Conservation (phyloP, 306 rosid genomes). For the Quercus aquifolioides region DNA sequence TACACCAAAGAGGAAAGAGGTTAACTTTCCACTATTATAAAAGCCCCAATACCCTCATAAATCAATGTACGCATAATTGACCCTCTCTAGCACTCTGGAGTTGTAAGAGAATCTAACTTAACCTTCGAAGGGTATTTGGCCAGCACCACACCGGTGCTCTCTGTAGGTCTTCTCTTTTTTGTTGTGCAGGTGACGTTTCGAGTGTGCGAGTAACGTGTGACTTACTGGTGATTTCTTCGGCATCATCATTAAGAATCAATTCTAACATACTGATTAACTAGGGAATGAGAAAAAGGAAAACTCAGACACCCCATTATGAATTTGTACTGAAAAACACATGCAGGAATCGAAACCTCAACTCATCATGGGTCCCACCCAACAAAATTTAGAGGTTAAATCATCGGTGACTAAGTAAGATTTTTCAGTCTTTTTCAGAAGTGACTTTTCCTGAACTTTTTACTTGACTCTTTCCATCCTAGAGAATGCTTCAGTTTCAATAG, state of each 20-base stretch:
- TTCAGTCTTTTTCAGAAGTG: background rate
- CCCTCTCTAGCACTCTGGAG: no score
- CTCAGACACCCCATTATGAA: background rate
- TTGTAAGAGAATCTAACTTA: no score
- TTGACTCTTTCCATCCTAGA: slow-evolving; percentile 2
- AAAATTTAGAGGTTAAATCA: slow-evolving; percentile 15
- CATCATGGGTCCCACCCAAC: slow-evolving; percentile 10
- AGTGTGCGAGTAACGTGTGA: no score
- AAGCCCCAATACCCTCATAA: no score
- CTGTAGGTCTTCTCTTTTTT: no score
- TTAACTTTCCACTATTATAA: no score
- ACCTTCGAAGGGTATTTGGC: no score
- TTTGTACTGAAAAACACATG: slow-evolving; percentile 3
- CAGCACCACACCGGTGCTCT: no score
- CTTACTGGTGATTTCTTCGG: no score
- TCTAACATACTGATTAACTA: background rate
- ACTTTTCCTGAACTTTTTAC: background rate
- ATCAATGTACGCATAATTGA: no score
- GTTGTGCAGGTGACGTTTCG: no score
- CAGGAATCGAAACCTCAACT: slow-evolving; percentile 9
- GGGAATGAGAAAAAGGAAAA: slow-evolving; percentile 2
- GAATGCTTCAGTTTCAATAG: background rate
- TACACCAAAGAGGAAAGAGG: no score
- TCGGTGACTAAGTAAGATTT: background rate
- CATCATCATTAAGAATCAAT: slow-evolving; percentile 8